Evolutionary conservation across 805 yeast species (phyloP).

Genomic region (baker's yeast (Saccharomyces cerevisiae)): DNA sequence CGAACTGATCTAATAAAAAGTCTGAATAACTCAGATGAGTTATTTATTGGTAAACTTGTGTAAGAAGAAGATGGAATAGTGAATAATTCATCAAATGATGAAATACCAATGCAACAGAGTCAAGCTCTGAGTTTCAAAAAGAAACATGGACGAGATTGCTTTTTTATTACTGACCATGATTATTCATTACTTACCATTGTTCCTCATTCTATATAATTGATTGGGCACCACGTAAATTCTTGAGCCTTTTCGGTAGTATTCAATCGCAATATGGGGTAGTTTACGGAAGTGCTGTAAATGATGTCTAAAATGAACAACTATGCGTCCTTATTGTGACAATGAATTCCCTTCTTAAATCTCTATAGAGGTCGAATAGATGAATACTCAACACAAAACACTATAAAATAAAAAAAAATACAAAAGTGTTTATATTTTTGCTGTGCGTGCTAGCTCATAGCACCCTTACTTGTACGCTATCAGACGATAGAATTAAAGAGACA

Average conservation of each 20-base stretch:
- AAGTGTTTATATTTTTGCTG: background rate
- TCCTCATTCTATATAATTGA: background rate
- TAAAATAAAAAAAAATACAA: background rate
- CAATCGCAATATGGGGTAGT: background rate
- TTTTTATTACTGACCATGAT: conserved; percentile 20
- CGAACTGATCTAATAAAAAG: conserved; percentile 33
- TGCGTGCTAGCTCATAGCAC: background rate
- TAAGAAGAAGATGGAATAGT: background rate
- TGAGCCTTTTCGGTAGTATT: background rate
- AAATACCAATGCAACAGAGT: conserved; percentile 76
- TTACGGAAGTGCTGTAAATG: background rate
- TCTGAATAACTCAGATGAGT: conserved; percentile 4
- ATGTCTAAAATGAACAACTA: background rate
- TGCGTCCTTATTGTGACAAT: background rate
- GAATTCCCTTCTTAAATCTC: background rate
- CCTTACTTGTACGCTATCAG: background rate
- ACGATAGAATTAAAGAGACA: background rate
- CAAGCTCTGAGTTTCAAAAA: conserved; percentile 68
- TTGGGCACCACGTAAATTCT: background rate
- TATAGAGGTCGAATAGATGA: background rate
- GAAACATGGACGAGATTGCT: conserved; percentile 64
- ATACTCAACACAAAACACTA: background rate
- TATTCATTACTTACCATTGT: conserved; percentile 2
- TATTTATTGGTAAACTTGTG: background rate
- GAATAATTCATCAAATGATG: conserved; percentile 42